A percentile compares a stretch with the other conserved stretches of the same genome.
Conservation (phyloP, 2,329 filamentous ascomycete species). For the Alternaria triticina region DNA sequence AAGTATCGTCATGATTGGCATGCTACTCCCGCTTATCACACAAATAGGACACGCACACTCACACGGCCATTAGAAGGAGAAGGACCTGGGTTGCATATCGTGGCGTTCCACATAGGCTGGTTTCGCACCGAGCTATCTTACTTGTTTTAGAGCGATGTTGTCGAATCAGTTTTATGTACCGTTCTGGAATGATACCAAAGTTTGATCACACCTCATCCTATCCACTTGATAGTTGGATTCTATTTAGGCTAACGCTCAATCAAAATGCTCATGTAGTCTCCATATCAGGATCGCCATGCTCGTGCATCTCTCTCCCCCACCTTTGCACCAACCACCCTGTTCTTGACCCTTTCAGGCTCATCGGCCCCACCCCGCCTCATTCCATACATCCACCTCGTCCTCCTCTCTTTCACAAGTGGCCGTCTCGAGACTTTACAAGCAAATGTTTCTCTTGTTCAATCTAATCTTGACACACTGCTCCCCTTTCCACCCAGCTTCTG, state of each 20-base stretch:
- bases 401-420: not conserved
- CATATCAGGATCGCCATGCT: not conserved
- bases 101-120: conserved; percentile 13
- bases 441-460: not conserved
- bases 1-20: conserved; percentile 71
- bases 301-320: not conserved
- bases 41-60: conserved; percentile 73
- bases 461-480: not conserved
- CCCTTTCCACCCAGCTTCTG: not conserved
- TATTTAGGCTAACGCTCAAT: too few relatives aligned
- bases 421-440: not conserved
- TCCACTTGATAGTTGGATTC: not conserved
- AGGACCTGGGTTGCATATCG: conserved; percentile 5
- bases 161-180: not conserved
- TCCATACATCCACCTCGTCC: not conserved
- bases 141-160: not conserved
- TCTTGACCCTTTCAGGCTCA: not conserved
- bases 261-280: not conserved
- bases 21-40: conserved; percentile 78
- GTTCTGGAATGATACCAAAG: conserved; percentile 17
- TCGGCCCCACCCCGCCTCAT: not conserved
- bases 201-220: not conserved
- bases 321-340: not conserved
- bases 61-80: conserved; percentile 50
- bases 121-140: not conserved